These are phyloP conservation scores for Ascochyta viciae-villosae DNA, from an alignment of 2,329 filamentous ascomycete genomes.

Conservation along the genomic window DNA sequence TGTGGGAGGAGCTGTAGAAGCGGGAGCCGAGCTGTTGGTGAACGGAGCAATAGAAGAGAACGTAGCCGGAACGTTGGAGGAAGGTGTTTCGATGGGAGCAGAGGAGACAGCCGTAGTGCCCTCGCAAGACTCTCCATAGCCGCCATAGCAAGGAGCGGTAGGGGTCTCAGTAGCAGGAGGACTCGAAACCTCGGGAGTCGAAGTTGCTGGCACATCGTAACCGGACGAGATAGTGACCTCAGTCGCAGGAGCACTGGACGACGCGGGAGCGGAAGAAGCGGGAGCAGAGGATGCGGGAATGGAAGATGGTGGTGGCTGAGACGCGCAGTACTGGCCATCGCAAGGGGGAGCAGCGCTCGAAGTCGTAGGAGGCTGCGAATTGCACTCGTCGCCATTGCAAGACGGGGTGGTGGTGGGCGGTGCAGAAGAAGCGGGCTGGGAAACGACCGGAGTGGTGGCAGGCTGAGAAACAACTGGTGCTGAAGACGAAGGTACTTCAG, in stretches of 20 bases:
- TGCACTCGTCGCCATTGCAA: slow-evolving; percentile 12
- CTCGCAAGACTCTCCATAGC: slow-evolving; percentile 11
- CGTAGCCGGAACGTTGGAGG: slow-evolving; percentile 4
- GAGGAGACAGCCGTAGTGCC: slow-evolving; percentile 10
- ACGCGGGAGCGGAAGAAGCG: neutral
- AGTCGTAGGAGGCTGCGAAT: slow-evolving; percentile 12
- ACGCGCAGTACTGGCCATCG: slow-evolving; percentile 1
- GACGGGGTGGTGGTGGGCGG: slow-evolving; percentile 15
- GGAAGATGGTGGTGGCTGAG: slow-evolving; percentile 2
- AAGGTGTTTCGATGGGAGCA: slow-evolving; percentile 6
- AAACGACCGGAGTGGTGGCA: slow-evolving; percentile 4
- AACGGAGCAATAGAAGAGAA: slow-evolving; percentile 20
- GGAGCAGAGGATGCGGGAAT: neutral
- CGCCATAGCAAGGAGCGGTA: slow-evolving; percentile 4
- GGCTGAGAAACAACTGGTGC: slow-evolving; percentile 16
- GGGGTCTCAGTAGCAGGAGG: slow-evolving; percentile 16
- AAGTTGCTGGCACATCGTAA: neutral
- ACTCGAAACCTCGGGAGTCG: slow-evolving; percentile 4
- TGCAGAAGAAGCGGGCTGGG: slow-evolving; percentile 13
- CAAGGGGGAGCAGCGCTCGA: slow-evolving; percentile 1
- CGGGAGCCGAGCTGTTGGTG: slow-evolving; percentile 28
- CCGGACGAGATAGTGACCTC: neutral
- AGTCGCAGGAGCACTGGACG: neutral
- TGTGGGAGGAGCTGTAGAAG: slow-evolving; percentile 17
- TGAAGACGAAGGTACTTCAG: slow-evolving; percentile 20